Base-by-base conservation (phyloP, 768 basidiomycete genomes). In the Collybiopsis luxurians region DNA sequence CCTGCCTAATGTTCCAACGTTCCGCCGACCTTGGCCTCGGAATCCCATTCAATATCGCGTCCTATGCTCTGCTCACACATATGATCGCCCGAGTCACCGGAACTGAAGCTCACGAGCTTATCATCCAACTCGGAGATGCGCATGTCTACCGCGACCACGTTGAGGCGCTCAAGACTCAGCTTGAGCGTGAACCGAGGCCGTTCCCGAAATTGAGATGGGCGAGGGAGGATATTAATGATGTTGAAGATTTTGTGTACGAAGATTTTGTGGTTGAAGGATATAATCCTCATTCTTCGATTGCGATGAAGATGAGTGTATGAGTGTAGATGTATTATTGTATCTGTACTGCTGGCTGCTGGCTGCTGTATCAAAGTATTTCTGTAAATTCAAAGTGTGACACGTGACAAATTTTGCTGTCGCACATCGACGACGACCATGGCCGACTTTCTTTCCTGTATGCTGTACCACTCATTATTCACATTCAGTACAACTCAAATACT, bases 21-120 rank as follows among this genome's bases (percentile, higher is more conserved):
- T 98, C 96, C 12, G 95, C 95, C 17, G 96, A 99, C 69, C 83
- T 98, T 7, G 96, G 96, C 1, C 90, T 99, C 38, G 96, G 96
- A 2, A 92, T 99, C 48, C 96, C 96, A 0, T 99, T 99, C 83
- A 99, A 99, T 72, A 98, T 99, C 71, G 97, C 96, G 12, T 98
- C 97, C 0, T 99, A 98, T 71, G 91, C 97, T 5, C 83, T 99
- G 21, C 84, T 99, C 53, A 97, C 95, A 0, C 95, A 98, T 72
- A 95, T 99, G 92, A 84, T 99, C 61, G 95, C 96, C n/a, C 87
- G 84, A 24, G 85, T 97, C 57, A 98, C 96, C 12, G 79, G 81
- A 43, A 95, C 92, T 3, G 84, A 87, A 30, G 83, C 97, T 0
- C 86, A 89, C 69, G 95, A 97, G 69, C 84, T 99, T 54, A 79